phyloP scores from a whole-genome alignment of 1,284 basidiomycete species.

The Ceratobasidium sp. region DNA sequence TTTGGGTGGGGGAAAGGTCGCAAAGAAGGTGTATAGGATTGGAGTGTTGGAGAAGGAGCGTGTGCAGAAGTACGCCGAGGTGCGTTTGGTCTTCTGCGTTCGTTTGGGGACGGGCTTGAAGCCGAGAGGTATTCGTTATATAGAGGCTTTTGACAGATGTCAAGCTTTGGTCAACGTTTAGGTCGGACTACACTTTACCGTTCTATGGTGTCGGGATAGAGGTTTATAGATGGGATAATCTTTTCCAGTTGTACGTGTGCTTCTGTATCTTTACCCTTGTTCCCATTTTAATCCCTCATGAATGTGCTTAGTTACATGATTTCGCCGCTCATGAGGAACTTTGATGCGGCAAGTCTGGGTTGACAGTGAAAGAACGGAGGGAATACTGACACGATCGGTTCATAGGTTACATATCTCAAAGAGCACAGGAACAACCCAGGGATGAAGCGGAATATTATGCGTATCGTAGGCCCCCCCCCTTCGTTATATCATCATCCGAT shows the following conservation, averaged over 20 bases:
- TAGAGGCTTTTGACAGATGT: conserved; percentile 8
- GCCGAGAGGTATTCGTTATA: not conserved
- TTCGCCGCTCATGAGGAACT: conserved; percentile 12
- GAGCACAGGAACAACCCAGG: not conserved
- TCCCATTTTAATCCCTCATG: no score
- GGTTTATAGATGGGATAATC: not conserved
- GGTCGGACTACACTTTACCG: conserved; percentile 12
- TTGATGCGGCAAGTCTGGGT: not conserved
- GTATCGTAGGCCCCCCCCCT: not conserved
- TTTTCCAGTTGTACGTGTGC: conserved; percentile 21
- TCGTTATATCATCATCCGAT: not conserved
- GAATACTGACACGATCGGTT: no score
- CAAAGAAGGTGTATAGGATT: conserved; percentile 42
- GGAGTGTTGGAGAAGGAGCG: conserved; percentile 31
- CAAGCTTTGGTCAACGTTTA: not conserved
- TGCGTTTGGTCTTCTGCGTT: not conserved
- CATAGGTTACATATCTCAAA: conserved; percentile 12
- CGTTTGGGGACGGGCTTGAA: not conserved
- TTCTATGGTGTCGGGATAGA: conserved; percentile 31
- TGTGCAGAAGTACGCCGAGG: conserved; percentile 14
- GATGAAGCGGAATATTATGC: conserved; percentile 12
- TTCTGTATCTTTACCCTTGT: not conserved
- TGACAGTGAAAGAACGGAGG: not conserved
- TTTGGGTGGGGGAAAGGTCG: conserved; percentile 35
- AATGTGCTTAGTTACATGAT: conserved; percentile 13